Evolutionary conservation across 495 filamentous ascomycete genomes (phyloP).

Genomic region (Hypoxylon lenormandii): DNA sequence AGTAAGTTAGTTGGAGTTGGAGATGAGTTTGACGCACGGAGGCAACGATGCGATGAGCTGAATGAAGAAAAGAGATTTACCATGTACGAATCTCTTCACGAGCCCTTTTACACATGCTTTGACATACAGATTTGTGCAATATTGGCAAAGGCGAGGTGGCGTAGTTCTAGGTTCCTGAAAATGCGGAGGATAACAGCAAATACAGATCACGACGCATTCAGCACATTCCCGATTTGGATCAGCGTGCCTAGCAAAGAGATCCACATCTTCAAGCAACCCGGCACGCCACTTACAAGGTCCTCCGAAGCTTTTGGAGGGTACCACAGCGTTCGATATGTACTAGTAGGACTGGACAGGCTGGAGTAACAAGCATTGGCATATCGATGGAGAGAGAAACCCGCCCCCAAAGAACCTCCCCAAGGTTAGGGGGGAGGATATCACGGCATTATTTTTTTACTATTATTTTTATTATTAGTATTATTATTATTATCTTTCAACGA

Average conservation of each 20-base stretch:
- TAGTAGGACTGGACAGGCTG: slow-evolving; percentile 29
- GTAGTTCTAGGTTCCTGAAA: slow-evolving; percentile 27
- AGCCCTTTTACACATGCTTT: slow-evolving; percentile 1
- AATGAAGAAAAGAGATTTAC: slow-evolving; percentile 13
- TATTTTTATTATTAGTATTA: neutral
- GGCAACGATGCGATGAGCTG: slow-evolving; percentile 11
- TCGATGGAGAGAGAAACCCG: slow-evolving; percentile 1
- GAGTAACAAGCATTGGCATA: neutral
- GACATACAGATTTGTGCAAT: neutral
- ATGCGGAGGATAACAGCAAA: slow-evolving; percentile 47
- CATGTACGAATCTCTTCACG: slow-evolving; percentile 22
- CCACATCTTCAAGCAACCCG: slow-evolving; percentile 51
- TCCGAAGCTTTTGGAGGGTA: slow-evolving; percentile 50
- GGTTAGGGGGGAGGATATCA: neutral
- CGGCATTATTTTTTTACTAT: too few species aligned
- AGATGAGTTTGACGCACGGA: slow-evolving; percentile 14
- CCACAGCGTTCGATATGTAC: slow-evolving; percentile 50
- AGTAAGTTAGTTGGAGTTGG: neutral
- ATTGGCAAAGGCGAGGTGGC: slow-evolving; percentile 1
- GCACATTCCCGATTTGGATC: slow-evolving; percentile 55
- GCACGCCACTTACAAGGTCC: slow-evolving; percentile 52
- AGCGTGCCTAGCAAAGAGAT: slow-evolving; percentile 49
- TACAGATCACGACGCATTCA: slow-evolving; percentile 50
- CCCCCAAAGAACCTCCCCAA: slow-evolving; percentile 4
- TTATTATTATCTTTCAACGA: neutral